A percentile compares a stretch with the other conserved stretches of the same genome.
Conservation (phyloP, 1,284 basidiomycete genomes). For the Xerocomus cyaneibrunnescens region DNA sequence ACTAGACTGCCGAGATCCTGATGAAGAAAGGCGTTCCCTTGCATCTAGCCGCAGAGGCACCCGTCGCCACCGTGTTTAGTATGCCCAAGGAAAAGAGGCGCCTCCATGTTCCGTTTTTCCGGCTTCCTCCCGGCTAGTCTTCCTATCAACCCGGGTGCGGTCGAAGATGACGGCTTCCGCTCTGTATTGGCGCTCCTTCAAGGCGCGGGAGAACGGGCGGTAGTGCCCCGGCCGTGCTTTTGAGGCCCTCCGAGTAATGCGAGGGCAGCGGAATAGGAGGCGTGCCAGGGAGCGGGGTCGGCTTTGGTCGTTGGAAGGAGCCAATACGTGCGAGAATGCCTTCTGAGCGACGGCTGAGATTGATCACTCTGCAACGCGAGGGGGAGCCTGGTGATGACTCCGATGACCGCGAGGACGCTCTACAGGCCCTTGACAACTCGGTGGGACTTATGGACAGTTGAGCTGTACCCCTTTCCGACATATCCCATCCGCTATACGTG, state of each 20-base stretch:
- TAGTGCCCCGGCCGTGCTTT: slow-evolving; percentile 59
- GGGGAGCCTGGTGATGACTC: slow-evolving; percentile 19
- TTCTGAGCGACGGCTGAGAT: slow-evolving; percentile 30
- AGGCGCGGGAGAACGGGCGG: slow-evolving; percentile 55
- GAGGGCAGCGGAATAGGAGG: slow-evolving; percentile 20
- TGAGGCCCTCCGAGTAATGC: slow-evolving; percentile 42
- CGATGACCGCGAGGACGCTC: slow-evolving; percentile 24
- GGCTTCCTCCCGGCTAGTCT: slow-evolving; percentile 10
- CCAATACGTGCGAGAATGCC: slow-evolving; percentile 16
- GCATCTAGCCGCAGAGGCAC: too few species aligned
- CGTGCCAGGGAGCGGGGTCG: slow-evolving; percentile 7
- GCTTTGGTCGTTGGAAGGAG: slow-evolving; percentile 26
- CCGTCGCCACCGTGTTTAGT: slow-evolving; percentile 27
- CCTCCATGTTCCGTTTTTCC: slow-evolving; percentile 11
- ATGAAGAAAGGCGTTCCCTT: slow-evolving; percentile 48
- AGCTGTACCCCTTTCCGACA: slow-evolving; percentile 43
- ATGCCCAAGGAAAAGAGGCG: slow-evolving; percentile 27
- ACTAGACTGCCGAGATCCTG: slow-evolving; percentile 49
- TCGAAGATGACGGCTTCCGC: slow-evolving; percentile 40
- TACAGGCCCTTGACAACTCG: slow-evolving; percentile 63
- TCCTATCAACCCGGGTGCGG: slow-evolving; percentile 27
- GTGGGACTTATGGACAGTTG: slow-evolving; percentile 51
- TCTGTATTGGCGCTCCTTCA: slow-evolving; percentile 55
- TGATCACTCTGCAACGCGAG: slow-evolving; percentile 25
- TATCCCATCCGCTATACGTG: slow-evolving; percentile 47